Percentiles rank a stretch among this genome's conserved stretches.
phyloP scores from a whole-genome alignment of 2,329 filamentous ascomycete genomes.

The Phaeosphaeriaceae sp. region DNA sequence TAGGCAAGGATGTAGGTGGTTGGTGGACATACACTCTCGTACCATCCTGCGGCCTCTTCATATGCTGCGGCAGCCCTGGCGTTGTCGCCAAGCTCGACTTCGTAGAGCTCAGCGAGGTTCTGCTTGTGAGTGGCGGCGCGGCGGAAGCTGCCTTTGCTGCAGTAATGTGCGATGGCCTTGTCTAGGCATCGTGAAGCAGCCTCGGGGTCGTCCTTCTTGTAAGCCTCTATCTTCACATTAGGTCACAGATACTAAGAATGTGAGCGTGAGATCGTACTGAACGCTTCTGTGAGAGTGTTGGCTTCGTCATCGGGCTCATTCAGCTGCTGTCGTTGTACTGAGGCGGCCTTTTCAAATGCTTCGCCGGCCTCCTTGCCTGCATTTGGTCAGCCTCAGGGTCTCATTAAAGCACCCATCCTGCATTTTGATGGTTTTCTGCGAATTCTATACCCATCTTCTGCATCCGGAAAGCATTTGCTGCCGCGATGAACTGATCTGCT shows the following conservation, averaged over 20 bases:
- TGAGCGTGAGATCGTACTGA: slow-evolving; percentile 58
- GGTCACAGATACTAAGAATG: neutral
- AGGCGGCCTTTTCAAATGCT: slow-evolving; percentile 84
- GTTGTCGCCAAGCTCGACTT: slow-evolving; percentile 79
- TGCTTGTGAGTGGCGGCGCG: slow-evolving; percentile 91
- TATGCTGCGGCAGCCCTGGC: slow-evolving; percentile 84
- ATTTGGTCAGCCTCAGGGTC: slow-evolving; percentile 11
- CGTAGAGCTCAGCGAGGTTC: slow-evolving; percentile 84
- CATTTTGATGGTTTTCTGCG: neutral
- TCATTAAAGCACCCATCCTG: neutral
- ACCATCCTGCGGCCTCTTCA: slow-evolving; percentile 87
- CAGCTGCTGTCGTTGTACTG: slow-evolving; percentile 79
- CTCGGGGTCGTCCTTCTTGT: slow-evolving; percentile 83
- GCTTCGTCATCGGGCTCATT: slow-evolving; percentile 94
- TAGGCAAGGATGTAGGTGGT: neutral
- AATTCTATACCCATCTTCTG: slow-evolving; percentile 74
- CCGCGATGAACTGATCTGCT: slow-evolving; percentile 85
- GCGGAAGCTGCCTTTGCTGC: slow-evolving; percentile 86
- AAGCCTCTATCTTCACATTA: slow-evolving; percentile 66
- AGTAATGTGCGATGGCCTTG: slow-evolving; percentile 84
- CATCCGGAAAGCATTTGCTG: slow-evolving; percentile 90
- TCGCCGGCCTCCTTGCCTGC: slow-evolving; percentile 84
- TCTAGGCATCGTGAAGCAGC: slow-evolving; percentile 84
- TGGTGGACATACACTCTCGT: slow-evolving; percentile 61
- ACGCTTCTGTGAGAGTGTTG: slow-evolving; percentile 87